A percentile compares a stretch with the other conserved stretches of the same genome.
Evolutionary conservation across 192 early-diverging fungal species (phyloP).

Genomic region (Podila clonocystis): DNA sequence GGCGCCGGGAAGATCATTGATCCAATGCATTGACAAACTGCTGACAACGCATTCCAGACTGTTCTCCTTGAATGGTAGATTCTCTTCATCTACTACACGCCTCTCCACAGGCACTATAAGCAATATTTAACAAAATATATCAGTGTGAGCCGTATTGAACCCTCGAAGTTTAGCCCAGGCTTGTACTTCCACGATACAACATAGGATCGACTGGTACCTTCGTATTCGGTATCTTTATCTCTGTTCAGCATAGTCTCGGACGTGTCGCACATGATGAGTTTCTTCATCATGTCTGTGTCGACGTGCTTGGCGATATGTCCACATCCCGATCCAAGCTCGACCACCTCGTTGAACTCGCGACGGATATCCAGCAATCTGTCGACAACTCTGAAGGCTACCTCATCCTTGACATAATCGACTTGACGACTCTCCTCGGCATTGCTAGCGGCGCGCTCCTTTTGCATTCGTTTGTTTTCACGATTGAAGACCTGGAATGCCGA

Average conservation of each 20-base stretch:
- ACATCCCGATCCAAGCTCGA: slow-evolving; percentile 90
- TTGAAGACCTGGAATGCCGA: slow-evolving; percentile 80
- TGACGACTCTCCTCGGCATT: slow-evolving; percentile 66
- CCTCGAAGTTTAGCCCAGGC: no score
- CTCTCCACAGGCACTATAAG: slow-evolving; percentile 75
- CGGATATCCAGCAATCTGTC: slow-evolving; percentile 90
- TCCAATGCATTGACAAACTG: slow-evolving; percentile 91
- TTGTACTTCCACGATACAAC: background rate
- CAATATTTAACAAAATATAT: background rate
- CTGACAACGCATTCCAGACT: slow-evolving; percentile 90
- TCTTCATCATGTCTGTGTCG: slow-evolving; percentile 83
- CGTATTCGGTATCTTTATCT: slow-evolving; percentile 63
- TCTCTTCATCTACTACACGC: slow-evolving; percentile 87
- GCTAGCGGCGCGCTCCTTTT: slow-evolving; percentile 79
- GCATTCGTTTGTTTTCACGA: slow-evolving; percentile 76
- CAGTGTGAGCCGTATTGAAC: no score
- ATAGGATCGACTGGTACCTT: slow-evolving; percentile 40
- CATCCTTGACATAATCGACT: slow-evolving; percentile 94
- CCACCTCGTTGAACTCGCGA: slow-evolving; percentile 82
- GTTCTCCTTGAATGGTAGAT: slow-evolving; percentile 81
- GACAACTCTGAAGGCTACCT: slow-evolving; percentile 85
- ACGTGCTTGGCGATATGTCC: slow-evolving; percentile 90
- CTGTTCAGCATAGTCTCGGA: slow-evolving; percentile 69
- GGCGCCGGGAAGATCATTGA: slow-evolving; percentile 93
- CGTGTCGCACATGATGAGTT: slow-evolving; percentile 89